Evolutionary conservation across 2,329 filamentous ascomycete species (phyloP).

Genomic region (Periconia sp.): DNA sequence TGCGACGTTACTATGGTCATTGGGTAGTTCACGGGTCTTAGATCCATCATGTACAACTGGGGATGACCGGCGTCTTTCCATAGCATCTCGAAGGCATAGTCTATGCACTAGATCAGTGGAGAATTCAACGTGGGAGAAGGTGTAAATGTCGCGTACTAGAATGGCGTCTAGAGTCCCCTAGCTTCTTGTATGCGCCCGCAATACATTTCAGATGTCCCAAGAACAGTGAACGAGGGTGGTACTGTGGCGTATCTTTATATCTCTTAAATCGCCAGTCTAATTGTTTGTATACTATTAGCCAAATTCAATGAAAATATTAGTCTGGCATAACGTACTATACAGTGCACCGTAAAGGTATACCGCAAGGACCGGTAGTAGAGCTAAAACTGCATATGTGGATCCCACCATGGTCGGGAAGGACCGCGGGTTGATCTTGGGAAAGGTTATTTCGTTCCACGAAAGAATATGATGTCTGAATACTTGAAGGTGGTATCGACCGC

Average conservation of each 20-base stretch:
- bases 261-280: conserved; percentile 36
- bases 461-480: too few species aligned
- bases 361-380: conserved; percentile 22
- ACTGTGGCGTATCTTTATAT: conserved; percentile 29
- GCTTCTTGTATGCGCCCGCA: conserved; percentile 29
- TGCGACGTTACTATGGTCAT: conserved; percentile 36
- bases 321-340: too few species aligned
- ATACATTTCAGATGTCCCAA: conserved; percentile 35
- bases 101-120: conserved; percentile 18
- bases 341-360: conserved; percentile 28
- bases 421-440: too few species aligned
- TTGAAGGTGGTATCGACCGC: too few species aligned
- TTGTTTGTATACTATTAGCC: too few species aligned
- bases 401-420: conserved; percentile 30
- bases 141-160: conserved; percentile 23
- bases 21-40: conserved; percentile 35
- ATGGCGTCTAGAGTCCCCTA: conserved; percentile 32
- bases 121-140: neutral
- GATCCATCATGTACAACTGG: conserved; percentile 35
- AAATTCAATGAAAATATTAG: too few species aligned
- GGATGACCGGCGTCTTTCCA: conserved; percentile 33
- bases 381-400: conserved; percentile 23
- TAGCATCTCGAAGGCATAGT: conserved; percentile 41
- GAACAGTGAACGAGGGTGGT: conserved; percentile 28
- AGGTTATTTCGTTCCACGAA: too few species aligned